These are phyloP conservation scores for Colletotrichum cuscutae DNA, from an alignment of 2,329 filamentous ascomycete species.

Conservation along the genomic window DNA sequence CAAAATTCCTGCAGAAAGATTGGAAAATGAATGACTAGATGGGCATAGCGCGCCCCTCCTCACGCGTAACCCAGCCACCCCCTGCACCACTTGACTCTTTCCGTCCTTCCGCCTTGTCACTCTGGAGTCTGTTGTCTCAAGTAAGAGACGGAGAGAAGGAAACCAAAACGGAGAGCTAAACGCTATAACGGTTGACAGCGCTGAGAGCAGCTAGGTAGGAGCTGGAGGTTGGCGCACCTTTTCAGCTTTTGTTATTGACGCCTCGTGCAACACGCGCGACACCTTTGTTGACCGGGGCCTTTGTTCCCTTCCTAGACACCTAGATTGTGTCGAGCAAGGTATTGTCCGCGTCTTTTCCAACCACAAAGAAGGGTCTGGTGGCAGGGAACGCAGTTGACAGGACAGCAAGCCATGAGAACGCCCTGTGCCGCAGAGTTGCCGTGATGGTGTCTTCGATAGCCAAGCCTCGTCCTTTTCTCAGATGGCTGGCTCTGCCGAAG, in stretches of 20 bases:
- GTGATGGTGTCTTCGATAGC: slow-evolving; percentile 16
- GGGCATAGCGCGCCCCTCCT: slow-evolving; percentile 11
- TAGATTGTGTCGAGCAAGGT: background rate
- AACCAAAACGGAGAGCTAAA: background rate
- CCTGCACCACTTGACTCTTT: slow-evolving; percentile 26
- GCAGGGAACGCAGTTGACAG: background rate
- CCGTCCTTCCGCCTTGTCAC: background rate
- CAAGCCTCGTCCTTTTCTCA: background rate
- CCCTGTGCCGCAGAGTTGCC: slow-evolving; percentile 5
- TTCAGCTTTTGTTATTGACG: slow-evolving; percentile 6
- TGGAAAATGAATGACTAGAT: slow-evolving; percentile 5
- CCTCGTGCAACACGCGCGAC: slow-evolving; percentile 6
- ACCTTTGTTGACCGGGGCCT: background rate
- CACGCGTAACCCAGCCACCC: slow-evolving; percentile 21
- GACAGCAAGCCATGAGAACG: slow-evolving; percentile 8
- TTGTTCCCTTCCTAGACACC: background rate
- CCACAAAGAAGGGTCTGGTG: slow-evolving; percentile 1
- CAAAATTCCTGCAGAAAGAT: slow-evolving; percentile 20
- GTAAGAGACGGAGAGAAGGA: background rate
- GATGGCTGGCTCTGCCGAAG: background rate
- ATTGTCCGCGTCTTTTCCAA: background rate
- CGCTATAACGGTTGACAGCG: background rate
- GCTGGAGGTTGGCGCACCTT: background rate
- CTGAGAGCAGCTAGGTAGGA: background rate
- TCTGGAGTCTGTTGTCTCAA: background rate